Conservation (phyloP, 1,139 yeast species). For the Pichia sorboxylosa region DNA sequence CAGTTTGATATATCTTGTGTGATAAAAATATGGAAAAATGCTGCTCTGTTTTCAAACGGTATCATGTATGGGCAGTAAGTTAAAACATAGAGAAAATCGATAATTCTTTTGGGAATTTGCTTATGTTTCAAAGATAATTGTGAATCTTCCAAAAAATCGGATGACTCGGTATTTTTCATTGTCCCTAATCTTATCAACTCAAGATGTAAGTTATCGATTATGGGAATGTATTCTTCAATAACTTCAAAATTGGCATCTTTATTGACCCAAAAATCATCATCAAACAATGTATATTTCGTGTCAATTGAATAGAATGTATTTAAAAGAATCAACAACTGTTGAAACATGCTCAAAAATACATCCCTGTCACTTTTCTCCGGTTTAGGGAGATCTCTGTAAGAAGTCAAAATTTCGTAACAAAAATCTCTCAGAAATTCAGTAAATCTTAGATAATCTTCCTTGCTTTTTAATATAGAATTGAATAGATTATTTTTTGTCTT, state of each 20-base stretch:
- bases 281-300: constrained; percentile 6
- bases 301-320: constrained; percentile 46
- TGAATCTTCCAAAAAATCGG: constrained; percentile 4
- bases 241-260: constrained; percentile 10
- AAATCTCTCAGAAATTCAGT: constrained; percentile 46
- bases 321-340: constrained; percentile 29
- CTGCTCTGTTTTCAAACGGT: constrained; percentile 63
- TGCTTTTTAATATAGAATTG: constrained; percentile 22
- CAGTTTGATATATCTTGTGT: constrained; percentile 31
- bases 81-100: constrained; percentile 33
- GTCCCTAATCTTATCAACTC: constrained; percentile 4
- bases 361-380: neutral
- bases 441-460: too few species aligned
- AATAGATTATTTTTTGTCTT: constrained; percentile 5
- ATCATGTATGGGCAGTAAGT: constrained; percentile 67
- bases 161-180: neutral
- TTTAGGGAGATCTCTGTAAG: constrained; percentile 4
- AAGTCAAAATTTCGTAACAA: constrained; percentile 27
- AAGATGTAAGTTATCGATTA: constrained; percentile 15
- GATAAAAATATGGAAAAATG: constrained; percentile 56
- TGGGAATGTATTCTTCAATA: constrained; percentile 11
- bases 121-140: constrained; percentile 1
- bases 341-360: constrained; percentile 2
- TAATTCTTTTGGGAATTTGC: constrained; percentile 22
- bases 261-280: constrained; percentile 44